A percentile compares a stretch with the other conserved stretches of the same genome.
phyloP scores from a whole-genome alignment of 495 filamentous ascomycete genomes.

The Hypomontagnella submonticulosa region DNA sequence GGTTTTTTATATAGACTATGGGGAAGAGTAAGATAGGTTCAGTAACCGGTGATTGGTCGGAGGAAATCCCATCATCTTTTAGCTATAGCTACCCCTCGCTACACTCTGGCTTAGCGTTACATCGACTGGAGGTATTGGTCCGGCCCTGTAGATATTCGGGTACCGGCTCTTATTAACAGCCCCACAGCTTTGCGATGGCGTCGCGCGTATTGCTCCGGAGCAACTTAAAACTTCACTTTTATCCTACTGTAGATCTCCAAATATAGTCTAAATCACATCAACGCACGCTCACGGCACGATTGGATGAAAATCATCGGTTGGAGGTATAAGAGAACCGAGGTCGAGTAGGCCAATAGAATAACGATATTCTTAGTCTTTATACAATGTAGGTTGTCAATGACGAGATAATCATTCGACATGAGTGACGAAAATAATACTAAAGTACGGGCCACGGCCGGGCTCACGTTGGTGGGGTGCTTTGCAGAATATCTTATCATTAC shows the following conservation, averaged over 20 bases:
- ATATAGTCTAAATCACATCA: conserved; percentile 21
- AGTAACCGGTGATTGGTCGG: conserved; percentile 14
- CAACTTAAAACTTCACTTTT: not conserved
- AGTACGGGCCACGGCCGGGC: no score
- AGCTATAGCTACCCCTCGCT: conserved; percentile 25
- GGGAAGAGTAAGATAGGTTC: conserved; percentile 4
- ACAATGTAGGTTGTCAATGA: conserved; percentile 21
- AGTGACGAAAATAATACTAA: conserved; percentile 23
- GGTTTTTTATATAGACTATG: conserved; percentile 21
- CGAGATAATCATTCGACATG: conserved; percentile 34
- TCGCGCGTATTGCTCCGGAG: conserved; percentile 15
- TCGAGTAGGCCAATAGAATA: conserved; percentile 7
- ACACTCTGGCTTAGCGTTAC: conserved; percentile 33
- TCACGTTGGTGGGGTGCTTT: not conserved
- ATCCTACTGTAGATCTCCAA: not conserved
- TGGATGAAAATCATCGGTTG: not conserved
- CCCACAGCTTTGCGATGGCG: conserved; percentile 24
- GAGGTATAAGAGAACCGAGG: conserved; percentile 8
- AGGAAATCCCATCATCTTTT: not conserved
- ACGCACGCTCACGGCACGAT: conserved; percentile 9
- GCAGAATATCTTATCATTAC: conserved; percentile 28
- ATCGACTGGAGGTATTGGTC: conserved; percentile 42
- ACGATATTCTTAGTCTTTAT: not conserved
- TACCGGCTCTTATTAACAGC: conserved; percentile 34
- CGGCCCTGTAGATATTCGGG: conserved; percentile 24